These are phyloP conservation scores for Scalesia atractyloides DNA, from an alignment of 129 eudicot genomes.

Conservation along the genomic window DNA sequence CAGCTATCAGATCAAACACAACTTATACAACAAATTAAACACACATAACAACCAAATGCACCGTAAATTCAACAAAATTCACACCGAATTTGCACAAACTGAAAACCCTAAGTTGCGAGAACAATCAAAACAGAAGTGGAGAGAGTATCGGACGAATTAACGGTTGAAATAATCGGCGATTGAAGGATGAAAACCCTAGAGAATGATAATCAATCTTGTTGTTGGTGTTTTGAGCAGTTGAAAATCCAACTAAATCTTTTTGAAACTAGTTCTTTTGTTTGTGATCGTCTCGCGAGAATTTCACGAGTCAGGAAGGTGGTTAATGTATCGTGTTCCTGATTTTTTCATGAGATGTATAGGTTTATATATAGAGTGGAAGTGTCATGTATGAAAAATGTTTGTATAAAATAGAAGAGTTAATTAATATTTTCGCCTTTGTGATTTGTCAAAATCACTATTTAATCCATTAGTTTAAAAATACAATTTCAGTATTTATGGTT, in stretches of 20 bases:
- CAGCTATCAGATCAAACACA: conserved; percentile 10
- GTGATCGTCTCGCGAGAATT: conserved; percentile 28
- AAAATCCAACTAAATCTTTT: conserved; percentile 36
- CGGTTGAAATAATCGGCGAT: neutral
- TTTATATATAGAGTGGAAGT: neutral
- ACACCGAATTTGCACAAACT: neutral
- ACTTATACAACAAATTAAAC: conserved; percentile 17
- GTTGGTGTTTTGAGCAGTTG: conserved; percentile 38
- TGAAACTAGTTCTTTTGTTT: conserved; percentile 28
- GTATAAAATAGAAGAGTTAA: too few relatives aligned
- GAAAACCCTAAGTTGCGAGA: conserved; percentile 28
- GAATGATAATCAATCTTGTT: conserved; percentile 9
- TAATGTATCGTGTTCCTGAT: conserved; percentile 19
- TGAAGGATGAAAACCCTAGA: conserved; percentile 32
- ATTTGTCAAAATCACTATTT: too few relatives aligned
- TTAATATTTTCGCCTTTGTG: too few relatives aligned
- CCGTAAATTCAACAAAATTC: conserved; percentile 18
- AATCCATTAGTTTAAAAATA: too few relatives aligned
- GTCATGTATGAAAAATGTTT: neutral
- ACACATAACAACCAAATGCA: conserved; percentile 26
- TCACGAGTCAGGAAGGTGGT: conserved; percentile 15
- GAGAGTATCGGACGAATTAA: conserved; percentile 22
- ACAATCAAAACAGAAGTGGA: conserved; percentile 8
- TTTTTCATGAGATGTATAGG: conserved; percentile 21
- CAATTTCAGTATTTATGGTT: too few relatives aligned